Base-by-base conservation (phyloP, 1,139 yeast species). In the Scheffersomyces cryptocercus region DNA sequence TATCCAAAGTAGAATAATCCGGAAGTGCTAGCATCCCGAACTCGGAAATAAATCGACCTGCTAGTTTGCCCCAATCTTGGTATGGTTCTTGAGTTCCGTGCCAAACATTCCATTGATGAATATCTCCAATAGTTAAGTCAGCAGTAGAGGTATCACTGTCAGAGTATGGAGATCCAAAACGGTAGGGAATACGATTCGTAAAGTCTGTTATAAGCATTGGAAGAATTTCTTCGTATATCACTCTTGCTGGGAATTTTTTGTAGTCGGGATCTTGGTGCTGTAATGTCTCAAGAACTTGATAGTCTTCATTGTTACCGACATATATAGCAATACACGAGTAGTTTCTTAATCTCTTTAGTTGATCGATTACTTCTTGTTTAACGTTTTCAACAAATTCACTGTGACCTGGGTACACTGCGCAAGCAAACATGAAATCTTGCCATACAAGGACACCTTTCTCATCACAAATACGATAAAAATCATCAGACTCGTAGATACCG, bases 341-440 rank as follows among this genome's bases (percentile, higher is more conserved):
- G 43, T 71, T 65, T 46, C 76, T 55, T 37, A 75, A 55, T 38
- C 79, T 49, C 35, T 49, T 59, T 36, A 75, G 48, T 50, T 73
- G 78, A 45, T 59, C 58, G 6, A 42, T 52, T 4, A 62, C 62
- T 49, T 75, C 81, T 29, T 53, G 48, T 3, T 50, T 40, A 4
- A 75, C 75, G 33, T 52, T 53, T 3, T 56, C 54, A 13, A 67
- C 50, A 45, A 68, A 70, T 5, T 49, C 53, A 13, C 52, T 45
- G 43, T 61, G 56, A 0, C 61, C 67, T 2, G 81, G 81, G 46
- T 76, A 76, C 39, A 68, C 70, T 1, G 77, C 81, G 57, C 81
- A 76, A 7, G 78, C 79, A 65, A 76, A 75, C 79, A 75, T 73
- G 50, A 75, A 74, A 53, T 75, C 81, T 43, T 75, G 81, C 78